Percentiles rank a stretch among this genome's conserved stretches.
phyloP scores from a whole-genome alignment of 2,329 filamentous ascomycete species.

The Phyllosticta citrichinensis region DNA sequence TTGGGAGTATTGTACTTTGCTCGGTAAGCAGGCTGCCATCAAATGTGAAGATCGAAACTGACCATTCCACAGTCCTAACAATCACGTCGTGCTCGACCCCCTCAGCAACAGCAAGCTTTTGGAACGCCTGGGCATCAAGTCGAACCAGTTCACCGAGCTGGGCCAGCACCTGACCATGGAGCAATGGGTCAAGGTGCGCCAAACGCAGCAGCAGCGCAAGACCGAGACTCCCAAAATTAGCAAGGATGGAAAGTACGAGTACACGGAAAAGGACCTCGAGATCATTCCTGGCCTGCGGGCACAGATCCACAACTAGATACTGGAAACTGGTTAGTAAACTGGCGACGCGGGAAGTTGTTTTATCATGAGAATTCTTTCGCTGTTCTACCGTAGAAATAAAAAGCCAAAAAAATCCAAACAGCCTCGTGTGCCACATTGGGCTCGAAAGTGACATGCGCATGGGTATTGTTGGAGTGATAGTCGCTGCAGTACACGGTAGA shows the following conservation, averaged over 20 bases:
- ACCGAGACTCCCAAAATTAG: constrained; percentile 28
- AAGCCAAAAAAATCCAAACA: background rate
- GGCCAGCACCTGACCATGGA: constrained; percentile 35
- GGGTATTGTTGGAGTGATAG: background rate
- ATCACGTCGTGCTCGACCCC: constrained; percentile 28
- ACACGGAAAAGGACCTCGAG: constrained; percentile 23
- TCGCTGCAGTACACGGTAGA: background rate
- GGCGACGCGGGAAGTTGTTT: background rate
- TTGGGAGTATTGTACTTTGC: constrained; percentile 44
- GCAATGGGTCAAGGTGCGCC: constrained; percentile 34
- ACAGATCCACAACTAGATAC: constrained; percentile 18
- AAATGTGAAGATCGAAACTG: background rate
- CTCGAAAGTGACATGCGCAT: background rate
- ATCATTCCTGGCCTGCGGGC: constrained; percentile 24
- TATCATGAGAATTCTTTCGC: background rate
- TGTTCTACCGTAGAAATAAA: background rate
- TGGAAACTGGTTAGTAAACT: too few species aligned
- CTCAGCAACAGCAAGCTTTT: constrained; percentile 29
- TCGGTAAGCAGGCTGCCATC: constrained; percentile 23
- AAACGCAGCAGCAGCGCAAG: constrained; percentile 30
- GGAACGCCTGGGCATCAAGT: constrained; percentile 22
- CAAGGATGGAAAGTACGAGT: constrained; percentile 28
- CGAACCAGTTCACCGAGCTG: constrained; percentile 19
- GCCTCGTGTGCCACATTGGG: background rate
- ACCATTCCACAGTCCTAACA: constrained; percentile 22